Percentiles rank a stretch among this genome's conserved stretches.
Evolutionary conservation across 169 alveolate genomes (phyloP).

Genomic region (Cryptosporidium ryanae): DNA sequence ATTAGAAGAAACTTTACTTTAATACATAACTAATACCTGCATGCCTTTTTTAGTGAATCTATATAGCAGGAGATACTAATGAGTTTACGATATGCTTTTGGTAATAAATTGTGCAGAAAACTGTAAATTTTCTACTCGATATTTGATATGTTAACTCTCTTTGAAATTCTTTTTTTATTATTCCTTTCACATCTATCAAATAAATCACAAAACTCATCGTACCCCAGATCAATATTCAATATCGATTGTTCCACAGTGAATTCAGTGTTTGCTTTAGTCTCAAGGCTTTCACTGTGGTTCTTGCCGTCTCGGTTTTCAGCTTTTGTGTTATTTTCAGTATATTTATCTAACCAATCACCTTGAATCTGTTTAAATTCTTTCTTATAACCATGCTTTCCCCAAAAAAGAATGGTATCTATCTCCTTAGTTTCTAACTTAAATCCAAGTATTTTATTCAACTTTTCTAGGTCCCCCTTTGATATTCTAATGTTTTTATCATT

Average conservation of each 20-base stretch:
- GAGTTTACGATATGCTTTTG: no score
- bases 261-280: no score
- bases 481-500: slow-evolving; percentile 6
- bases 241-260: no score
- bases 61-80: no score
- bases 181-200: slow-evolving; percentile 36
- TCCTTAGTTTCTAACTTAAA: slow-evolving; percentile 24
- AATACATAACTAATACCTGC: no score
- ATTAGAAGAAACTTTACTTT: no score
- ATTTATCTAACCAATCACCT: no score
- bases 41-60: no score
- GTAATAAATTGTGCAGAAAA: no score
- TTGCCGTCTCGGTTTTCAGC: no score
- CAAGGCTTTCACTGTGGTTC: no score
- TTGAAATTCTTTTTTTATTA: slow-evolving; percentile 22
- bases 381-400: slow-evolving; percentile 34
- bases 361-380: not conserved
- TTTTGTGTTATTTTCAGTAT: no score
- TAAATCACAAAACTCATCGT: slow-evolving; percentile 23
- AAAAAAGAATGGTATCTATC: slow-evolving; percentile 9
- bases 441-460: not conserved
- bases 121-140: not conserved
- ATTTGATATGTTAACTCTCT: slow-evolving; percentile 29
- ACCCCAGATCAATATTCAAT: not conserved
- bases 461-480: slow-evolving; percentile 1